These are phyloP conservation scores for Knufia fluminis DNA, from an alignment of 2,329 filamentous ascomycete genomes.

Conservation along the genomic window DNA sequence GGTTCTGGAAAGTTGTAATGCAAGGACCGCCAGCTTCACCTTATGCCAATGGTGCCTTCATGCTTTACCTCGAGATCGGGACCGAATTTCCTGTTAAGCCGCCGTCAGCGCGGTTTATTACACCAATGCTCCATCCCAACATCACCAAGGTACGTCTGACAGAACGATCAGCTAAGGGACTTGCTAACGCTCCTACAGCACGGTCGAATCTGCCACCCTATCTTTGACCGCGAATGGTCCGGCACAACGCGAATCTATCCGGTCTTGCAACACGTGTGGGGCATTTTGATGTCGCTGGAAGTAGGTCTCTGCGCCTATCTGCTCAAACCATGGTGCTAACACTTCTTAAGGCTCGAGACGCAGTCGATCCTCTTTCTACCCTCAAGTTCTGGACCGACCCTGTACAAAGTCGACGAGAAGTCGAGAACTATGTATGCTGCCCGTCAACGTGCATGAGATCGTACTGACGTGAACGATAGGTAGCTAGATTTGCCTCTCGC, in stretches of 20 bases:
- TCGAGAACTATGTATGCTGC: not conserved
- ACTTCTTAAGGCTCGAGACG: not conserved
- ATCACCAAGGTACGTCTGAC: slow-evolving; percentile 30
- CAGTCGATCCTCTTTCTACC: slow-evolving; percentile 5
- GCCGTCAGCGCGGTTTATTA: slow-evolving; percentile 30
- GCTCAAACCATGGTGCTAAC: not conserved
- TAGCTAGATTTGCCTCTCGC: not conserved
- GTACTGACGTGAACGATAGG: not conserved
- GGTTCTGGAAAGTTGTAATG: slow-evolving; percentile 35
- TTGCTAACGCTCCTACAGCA: not conserved
- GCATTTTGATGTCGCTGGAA: slow-evolving; percentile 7
- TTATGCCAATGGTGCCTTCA: slow-evolving; percentile 28
- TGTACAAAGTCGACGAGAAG: not conserved
- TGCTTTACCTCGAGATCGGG: slow-evolving; percentile 31
- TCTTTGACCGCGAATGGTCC: slow-evolving; percentile 28
- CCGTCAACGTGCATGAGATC: too few relatives aligned
- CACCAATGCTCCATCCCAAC: slow-evolving; percentile 32
- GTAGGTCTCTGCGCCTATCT: not conserved
- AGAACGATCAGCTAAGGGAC: slow-evolving; percentile 16
- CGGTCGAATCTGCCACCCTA: slow-evolving; percentile 11
- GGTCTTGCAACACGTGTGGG: slow-evolving; percentile 7
- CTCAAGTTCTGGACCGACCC: slow-evolving; percentile 8
- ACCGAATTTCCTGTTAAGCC: slow-evolving; percentile 30
- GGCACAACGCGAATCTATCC: slow-evolving; percentile 7
- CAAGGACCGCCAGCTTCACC: slow-evolving; percentile 26